These are phyloP conservation scores for Thermochaetoides thermophila DNA, from an alignment of 495 filamentous ascomycete genomes.

Conservation along the genomic window DNA sequence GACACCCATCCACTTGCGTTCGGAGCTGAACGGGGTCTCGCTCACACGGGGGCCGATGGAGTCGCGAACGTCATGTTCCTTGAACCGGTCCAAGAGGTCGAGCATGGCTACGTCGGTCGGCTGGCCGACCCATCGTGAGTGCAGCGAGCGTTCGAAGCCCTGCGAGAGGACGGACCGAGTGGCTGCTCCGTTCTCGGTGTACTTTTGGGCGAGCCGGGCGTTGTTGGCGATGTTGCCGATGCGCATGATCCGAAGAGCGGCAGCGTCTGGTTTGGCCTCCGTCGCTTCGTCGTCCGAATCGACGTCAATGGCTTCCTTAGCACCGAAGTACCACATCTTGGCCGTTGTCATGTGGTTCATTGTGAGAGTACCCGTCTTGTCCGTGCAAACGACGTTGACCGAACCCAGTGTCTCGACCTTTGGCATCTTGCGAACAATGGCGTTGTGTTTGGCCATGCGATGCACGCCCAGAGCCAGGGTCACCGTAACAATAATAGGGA, in stretches of 20 bases:
- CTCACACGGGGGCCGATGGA: slow-evolving; percentile 60
- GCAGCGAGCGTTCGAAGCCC: slow-evolving; percentile 45
- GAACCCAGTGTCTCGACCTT: slow-evolving; percentile 96
- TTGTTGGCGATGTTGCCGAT: slow-evolving; percentile 97
- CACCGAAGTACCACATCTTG: slow-evolving; percentile 87
- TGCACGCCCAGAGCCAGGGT: slow-evolving; percentile 88
- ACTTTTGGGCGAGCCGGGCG: slow-evolving; percentile 50
- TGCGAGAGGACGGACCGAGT: slow-evolving; percentile 66
- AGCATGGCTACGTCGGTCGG: slow-evolving; percentile 93
- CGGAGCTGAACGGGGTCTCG: slow-evolving; percentile 91
- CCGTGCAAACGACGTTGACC: slow-evolving; percentile 95
- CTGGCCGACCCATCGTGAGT: slow-evolving; percentile 90
- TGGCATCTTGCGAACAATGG: slow-evolving; percentile 87
- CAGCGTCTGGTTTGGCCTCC: slow-evolving; percentile 48
- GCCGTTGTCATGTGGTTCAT: slow-evolving; percentile 98
- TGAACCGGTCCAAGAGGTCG: slow-evolving; percentile 78
- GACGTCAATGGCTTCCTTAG: slow-evolving; percentile 53
- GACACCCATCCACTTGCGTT: slow-evolving; percentile 98
- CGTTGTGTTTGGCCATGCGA: slow-evolving; percentile 83
- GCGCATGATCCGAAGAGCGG: slow-evolving; percentile 63
- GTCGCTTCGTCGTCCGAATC: slow-evolving; percentile 49
- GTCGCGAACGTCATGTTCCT: slow-evolving; percentile 79
- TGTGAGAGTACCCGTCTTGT: slow-evolving; percentile 88
- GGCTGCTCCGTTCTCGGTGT: slow-evolving; percentile 47
- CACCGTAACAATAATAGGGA: slow-evolving; percentile 96